Evolutionary conservation across 2,329 filamentous ascomycete species (phyloP).

Genomic region (Colletotrichum sp.): DNA sequence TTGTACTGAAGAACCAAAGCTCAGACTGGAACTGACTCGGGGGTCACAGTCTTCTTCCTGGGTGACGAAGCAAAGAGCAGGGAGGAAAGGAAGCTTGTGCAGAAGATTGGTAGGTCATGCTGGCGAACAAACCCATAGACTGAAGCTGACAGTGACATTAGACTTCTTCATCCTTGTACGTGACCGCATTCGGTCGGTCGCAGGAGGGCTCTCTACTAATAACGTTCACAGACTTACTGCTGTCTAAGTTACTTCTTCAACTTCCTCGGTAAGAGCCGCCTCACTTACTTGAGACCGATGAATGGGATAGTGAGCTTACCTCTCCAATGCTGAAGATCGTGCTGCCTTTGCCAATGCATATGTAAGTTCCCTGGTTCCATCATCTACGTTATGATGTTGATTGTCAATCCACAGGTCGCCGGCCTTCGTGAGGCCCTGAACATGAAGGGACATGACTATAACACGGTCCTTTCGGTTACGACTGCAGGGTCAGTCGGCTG

Average conservation of each 20-base stretch:
- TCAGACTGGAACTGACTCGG: neutral
- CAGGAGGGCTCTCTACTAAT: neutral
- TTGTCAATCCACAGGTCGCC: conserved; percentile 40
- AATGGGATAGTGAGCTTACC: neutral
- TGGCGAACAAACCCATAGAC: rapidly evolving
- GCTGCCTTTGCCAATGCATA: conserved; percentile 23
- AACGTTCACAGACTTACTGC: conserved; percentile 31
- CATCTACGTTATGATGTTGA: neutral
- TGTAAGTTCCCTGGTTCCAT: neutral
- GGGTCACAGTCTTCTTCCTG: conserved; percentile 17
- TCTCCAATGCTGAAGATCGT: neutral
- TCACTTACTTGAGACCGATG: neutral
- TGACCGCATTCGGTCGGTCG: neutral
- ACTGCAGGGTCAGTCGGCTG: conserved; percentile 5
- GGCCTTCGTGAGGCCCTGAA: conserved; percentile 61
- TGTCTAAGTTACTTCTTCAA: conserved; percentile 41
- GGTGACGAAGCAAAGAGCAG: conserved; percentile 14
- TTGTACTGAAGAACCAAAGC: neutral
- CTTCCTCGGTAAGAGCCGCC: conserved; percentile 35
- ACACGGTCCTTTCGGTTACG: conserved; percentile 58
- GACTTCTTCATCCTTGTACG: conserved; percentile 38
- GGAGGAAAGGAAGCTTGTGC: conserved; percentile 32
- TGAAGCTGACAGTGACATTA: neutral
- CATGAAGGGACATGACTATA: conserved; percentile 65
- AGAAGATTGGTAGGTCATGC: conserved; percentile 28